Evolutionary conservation across 768 basidiomycete species (phyloP), one percentile per base, ranked within the genome.

Genomic region (Russula griseocarnosa): DNA sequence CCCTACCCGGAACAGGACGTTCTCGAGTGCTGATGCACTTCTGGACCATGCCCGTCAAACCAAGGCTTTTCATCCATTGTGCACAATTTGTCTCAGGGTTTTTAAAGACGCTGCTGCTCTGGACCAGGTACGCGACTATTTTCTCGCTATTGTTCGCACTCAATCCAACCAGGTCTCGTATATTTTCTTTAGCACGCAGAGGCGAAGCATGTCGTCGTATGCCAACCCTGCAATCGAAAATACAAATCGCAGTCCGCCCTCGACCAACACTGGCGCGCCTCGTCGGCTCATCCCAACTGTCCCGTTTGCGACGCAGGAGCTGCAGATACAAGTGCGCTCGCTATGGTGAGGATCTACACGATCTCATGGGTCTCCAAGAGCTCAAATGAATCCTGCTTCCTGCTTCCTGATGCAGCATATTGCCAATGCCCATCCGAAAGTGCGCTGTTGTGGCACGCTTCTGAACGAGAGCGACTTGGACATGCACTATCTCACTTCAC

Each of bases 201-300:
- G 36, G 66, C 66, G 34, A 67, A 67, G n/a, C 66, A 67, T 22
- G 62, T 59, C n/a, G 58, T 65, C 26, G 2, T 38, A 38, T 60
- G 66, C 46, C 63, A 60, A 32, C 53, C 63, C 9, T 65, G 63
- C 54, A 52, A 65, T 18, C 52, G 58, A 20, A 59, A 40, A 55
- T 60, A 55, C 42, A 58, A 59, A 47, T 67, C 66, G 3, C 62
- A 67, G n/a, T 42, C 63, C n/a, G 62, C 66, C n/a, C 38, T 67
- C 30, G 63, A 65, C n/a, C 66, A 67, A 55, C 63, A 60, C 49
- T 60, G 58, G 66, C 63, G 62, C 30, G 54, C 62, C 47, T 67
- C 57, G 13, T 34, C 53, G n/a, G 57, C 63, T 5, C 66, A 64
- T 54, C 58, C 63, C 8, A 59, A 59, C 10, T 67, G 66, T 46